phyloP scores from a whole-genome alignment of 2,329 filamentous ascomycete species.

The Bipolaris zeicola region DNA sequence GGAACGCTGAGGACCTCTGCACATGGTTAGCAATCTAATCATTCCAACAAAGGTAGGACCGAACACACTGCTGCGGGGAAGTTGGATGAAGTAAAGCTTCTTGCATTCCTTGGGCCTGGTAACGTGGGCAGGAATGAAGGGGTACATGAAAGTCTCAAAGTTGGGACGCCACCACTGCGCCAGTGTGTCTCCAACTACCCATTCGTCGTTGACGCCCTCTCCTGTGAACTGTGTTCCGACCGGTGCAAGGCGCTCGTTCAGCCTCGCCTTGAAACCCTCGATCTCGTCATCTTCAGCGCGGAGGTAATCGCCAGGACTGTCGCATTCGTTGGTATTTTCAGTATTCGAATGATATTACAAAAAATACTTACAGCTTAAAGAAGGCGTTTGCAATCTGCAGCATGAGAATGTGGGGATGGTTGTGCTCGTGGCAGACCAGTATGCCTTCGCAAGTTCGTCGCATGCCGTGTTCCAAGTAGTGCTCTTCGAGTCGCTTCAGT shows the following conservation, averaged over 20 bases:
- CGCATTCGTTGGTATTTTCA: background rate
- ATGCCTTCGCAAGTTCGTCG: conserved; percentile 95
- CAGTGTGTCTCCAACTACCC: conserved; percentile 92
- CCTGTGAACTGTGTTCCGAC: conserved; percentile 81
- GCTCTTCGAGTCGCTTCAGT: conserved; percentile 91
- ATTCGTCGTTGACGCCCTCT: conserved; percentile 88
- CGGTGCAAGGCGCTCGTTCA: conserved; percentile 92
- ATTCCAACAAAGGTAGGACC: conserved; percentile 7
- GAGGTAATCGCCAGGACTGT: conserved; percentile 87
- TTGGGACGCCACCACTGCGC: conserved; percentile 99
- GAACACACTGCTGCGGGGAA: conserved; percentile 81
- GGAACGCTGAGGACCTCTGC: conserved; percentile 92
- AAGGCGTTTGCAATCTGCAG: conserved; percentile 99
- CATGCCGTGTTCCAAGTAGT: conserved; percentile 93
- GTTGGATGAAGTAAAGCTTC: conserved; percentile 96
- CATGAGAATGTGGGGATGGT: conserved; percentile 98
- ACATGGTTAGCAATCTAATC: conserved; percentile 15
- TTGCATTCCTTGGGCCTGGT: conserved; percentile 98
- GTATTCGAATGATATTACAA: background rate
- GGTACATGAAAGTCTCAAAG: conserved; percentile 99
- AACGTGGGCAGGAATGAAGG: conserved; percentile 94
- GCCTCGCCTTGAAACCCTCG: conserved; percentile 87
- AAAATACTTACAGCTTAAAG: conserved; percentile 77
- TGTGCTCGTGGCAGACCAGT: conserved; percentile 97
- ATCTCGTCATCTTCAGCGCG: conserved; percentile 88